Evolutionary conservation across 495 filamentous ascomycete species (phyloP).

Genomic region (Pyrenula aspistea): DNA sequence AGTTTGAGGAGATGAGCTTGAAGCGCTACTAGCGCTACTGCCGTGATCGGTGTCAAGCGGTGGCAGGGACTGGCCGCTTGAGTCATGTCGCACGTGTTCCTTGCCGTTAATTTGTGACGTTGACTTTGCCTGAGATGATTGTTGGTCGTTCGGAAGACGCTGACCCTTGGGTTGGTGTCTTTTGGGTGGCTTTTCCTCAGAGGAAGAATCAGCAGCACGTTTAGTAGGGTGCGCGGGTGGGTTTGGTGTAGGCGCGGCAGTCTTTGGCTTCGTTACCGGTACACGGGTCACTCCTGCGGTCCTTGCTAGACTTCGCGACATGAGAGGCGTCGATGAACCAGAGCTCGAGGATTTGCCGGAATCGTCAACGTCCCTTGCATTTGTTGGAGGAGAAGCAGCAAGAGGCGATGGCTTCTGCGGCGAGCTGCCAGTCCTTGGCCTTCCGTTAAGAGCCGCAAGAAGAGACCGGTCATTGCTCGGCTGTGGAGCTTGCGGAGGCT

Average conservation of each 20-base stretch:
- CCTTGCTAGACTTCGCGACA: constrained; percentile 4
- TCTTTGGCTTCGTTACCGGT: constrained; percentile 8
- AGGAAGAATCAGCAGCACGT: background rate
- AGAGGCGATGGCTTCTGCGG: constrained; percentile 64
- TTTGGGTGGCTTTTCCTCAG: background rate
- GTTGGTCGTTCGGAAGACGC: background rate
- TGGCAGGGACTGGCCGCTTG: background rate
- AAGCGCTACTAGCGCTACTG: background rate
- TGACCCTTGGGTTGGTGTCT: background rate
- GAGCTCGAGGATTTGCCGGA: constrained; percentile 30
- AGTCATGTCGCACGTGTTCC: constrained; percentile 2
- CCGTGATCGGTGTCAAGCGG: background rate
- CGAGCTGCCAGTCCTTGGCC: constrained; percentile 32
- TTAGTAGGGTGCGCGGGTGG: constrained; percentile 5
- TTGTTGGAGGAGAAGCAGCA: constrained; percentile 63
- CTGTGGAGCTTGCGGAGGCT: constrained; percentile 7
- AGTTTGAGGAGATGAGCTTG: constrained; percentile 1
- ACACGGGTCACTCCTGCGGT: constrained; percentile 2
- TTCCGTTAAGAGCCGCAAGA: background rate
- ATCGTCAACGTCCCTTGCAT: constrained; percentile 51
- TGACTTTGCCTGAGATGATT: background rate
- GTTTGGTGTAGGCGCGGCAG: constrained; percentile 7
- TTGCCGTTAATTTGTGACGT: background rate
- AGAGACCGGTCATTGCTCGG: constrained; percentile 7
- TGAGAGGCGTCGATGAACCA: constrained; percentile 10